Base-by-base conservation (phyloP, 768 basidiomycete species). In the Pleurotus tuoliensis region DNA sequence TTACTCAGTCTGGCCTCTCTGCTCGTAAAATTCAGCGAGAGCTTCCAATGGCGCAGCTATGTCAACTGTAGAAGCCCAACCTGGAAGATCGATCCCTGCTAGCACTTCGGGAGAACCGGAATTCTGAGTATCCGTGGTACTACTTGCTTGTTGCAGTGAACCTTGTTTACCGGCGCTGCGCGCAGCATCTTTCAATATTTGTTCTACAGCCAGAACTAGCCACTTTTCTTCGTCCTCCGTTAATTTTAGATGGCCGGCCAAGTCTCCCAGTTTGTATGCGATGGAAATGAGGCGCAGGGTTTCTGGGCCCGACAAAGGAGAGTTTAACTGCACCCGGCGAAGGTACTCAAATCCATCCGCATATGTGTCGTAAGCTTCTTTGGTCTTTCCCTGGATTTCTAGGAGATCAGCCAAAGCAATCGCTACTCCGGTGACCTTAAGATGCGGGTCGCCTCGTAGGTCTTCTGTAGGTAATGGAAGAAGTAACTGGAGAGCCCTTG, bases 341-440 rank as follows among this genome's bases (percentile, higher is more conserved):
- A 80, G 58, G 8, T 63, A 56, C 30, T 63, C 60, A 24, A 77
- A 62, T 1, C 70, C 69, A n/a, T 76, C 73, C 39, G 62, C 46
- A 59, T 77, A 79, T 6, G 74, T 57, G 3, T 68, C 61, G 59
- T 76, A 80, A 0, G 80, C 79, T 25, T 63, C 54, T 18, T 73
- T 66, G 4, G 48, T 66, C 44, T 72, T 70, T 13, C 75, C 66
- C 0, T 70, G 67, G 15, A 65, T 64, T 63, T 86, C 84, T 13
- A 82, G 68, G 2, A 86, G 76, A 49, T 81, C 82, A 2, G 81
- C 84, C 46, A 89, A 73, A 3, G 78, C 71, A 24, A 86, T 77
- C 1, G 81, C 87, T 11, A 90, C 81, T 3, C 88, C 88, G 0
- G 86, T 82, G 0, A 81, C 71, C 66, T 89, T 90, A 56, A 89